Evolutionary conservation across 192 early-diverging fungal species (phyloP).

Genomic region (Obelidium mucronatum): DNA sequence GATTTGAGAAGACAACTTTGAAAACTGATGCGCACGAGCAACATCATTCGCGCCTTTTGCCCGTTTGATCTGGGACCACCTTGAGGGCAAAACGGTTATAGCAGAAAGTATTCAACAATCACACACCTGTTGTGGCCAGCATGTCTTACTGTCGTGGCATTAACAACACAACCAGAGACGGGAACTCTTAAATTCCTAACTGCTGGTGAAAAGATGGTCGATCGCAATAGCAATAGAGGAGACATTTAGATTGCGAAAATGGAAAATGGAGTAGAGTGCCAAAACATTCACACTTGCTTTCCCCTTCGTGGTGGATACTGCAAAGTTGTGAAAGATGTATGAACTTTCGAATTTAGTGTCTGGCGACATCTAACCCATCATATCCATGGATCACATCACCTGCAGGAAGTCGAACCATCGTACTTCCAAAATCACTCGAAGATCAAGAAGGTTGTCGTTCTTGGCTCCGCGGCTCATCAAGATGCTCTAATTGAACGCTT

Average conservation of each 20-base stretch:
- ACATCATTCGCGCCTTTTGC: conserved; percentile 52
- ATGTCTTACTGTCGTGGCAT: background rate
- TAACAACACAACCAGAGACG: too few species aligned
- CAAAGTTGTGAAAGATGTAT: conserved; percentile 1
- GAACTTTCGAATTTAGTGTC: background rate
- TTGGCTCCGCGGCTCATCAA: background rate
- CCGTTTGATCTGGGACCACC: conserved; percentile 36
- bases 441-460: background rate
- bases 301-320: background rate
- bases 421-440: background rate
- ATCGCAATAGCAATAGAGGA: too few species aligned
- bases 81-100: background rate
- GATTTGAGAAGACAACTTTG: conserved; percentile 70
- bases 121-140: conserved; percentile 18
- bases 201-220: too few species aligned
- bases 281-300: conserved; percentile 15
- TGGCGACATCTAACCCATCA: background rate
- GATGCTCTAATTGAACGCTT: background rate
- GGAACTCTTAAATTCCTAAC: too few species aligned
- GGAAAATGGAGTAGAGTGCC: too few species aligned
- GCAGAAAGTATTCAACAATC: too few species aligned
- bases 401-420: background rate
- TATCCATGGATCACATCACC: background rate
- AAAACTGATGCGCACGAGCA: conserved; percentile 41
- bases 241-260: too few species aligned